Base-by-base conservation (phyloP, 495 filamentous ascomycete genomes). In the Penicillium lagena region DNA sequence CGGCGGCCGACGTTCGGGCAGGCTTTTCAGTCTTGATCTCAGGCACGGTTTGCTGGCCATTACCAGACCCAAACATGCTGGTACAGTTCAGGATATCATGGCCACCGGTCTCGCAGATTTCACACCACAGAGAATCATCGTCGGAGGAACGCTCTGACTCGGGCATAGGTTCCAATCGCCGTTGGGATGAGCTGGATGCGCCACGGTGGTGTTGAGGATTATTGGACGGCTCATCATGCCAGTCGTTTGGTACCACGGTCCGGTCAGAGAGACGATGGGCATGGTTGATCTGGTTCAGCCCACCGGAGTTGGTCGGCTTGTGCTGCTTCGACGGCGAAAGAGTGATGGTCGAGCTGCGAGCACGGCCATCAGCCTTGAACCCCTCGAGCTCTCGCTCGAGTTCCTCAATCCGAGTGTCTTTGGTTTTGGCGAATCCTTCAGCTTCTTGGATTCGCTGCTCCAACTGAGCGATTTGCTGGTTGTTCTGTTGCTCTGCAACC, bases 81-180 rank as follows among this genome's bases (percentile, higher is more conserved):
- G 87, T 88, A 70, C 91, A 97, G 13, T 82, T 93, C 31, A 97
- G 66, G 48, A 97, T 95, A 51, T 97, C 91, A 53, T 97, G 91
- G 12, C 91, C 91, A n/a, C 76, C 73, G 2, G 85, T 86, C 64
- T 97, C 91, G 63, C 91, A 96, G 39, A 97, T 90, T 66, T 97
- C 91, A 68, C 91, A 97, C 87, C 90, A 96, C 46, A 90, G 74
- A 43, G 82, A 77, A 57, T 85, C 89, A 35, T 85, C 85, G 39
- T 81, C 78, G 10, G 85, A 87, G 39, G 83, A 81, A 15, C 75
- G 68, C 53, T 90, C 87, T 44, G 81, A 85, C 60, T 90, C 87
- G 34, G 78, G 78, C 79, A 84, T 86, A 7, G 72, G 67, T 51
- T 74, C 68, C 10, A 78, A 44, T 17, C 64, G 64, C 17, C 49